A percentile compares a stretch with the other conserved stretches of the same genome.
phyloP scores from a whole-genome alignment of 2,329 filamentous ascomycete genomes.

The Sclerotiophoma versabilis region DNA sequence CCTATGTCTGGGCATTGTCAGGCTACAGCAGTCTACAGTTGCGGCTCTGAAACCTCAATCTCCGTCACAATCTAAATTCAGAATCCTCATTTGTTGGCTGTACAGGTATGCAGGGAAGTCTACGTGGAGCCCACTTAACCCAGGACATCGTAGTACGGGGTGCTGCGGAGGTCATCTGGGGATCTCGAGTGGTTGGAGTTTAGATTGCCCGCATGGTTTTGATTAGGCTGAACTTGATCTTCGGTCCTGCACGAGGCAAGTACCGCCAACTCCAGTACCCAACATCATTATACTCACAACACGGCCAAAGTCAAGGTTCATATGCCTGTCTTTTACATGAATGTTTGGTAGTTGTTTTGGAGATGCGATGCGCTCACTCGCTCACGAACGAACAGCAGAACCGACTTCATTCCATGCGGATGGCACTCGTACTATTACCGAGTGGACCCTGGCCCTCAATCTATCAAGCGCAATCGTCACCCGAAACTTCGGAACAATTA shows the following conservation, averaged over 20 bases:
- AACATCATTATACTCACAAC: background rate
- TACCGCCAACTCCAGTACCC: slow-evolving; percentile 8
- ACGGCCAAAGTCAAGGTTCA: too few species aligned
- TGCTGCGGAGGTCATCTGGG: slow-evolving; percentile 2
- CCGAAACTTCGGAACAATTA: slow-evolving; percentile 32
- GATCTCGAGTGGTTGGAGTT: slow-evolving; percentile 28
- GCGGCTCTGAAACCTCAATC: slow-evolving; percentile 11
- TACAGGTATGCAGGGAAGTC: background rate
- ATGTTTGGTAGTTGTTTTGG: background rate
- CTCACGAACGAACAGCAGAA: background rate
- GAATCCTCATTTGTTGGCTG: background rate
- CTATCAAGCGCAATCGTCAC: slow-evolving; percentile 19
- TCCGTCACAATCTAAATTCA: slow-evolving; percentile 3
- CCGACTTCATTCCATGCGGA: background rate
- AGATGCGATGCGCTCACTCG: background rate
- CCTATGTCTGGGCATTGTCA: background rate
- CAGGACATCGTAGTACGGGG: background rate
- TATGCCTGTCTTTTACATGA: background rate
- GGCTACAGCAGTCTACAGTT: background rate
- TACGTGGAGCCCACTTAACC: slow-evolving; percentile 2
- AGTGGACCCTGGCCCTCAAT: slow-evolving; percentile 9
- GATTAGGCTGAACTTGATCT: slow-evolving; percentile 41
- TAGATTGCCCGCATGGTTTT: slow-evolving; percentile 37
- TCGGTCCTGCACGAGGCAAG: slow-evolving; percentile 3
- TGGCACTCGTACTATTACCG: slow-evolving; percentile 4